Percentiles rank a stretch among this genome's conserved stretches.
Evolutionary conservation across 768 basidiomycete species (phyloP).

Genomic region (Peribolospora baueri): DNA sequence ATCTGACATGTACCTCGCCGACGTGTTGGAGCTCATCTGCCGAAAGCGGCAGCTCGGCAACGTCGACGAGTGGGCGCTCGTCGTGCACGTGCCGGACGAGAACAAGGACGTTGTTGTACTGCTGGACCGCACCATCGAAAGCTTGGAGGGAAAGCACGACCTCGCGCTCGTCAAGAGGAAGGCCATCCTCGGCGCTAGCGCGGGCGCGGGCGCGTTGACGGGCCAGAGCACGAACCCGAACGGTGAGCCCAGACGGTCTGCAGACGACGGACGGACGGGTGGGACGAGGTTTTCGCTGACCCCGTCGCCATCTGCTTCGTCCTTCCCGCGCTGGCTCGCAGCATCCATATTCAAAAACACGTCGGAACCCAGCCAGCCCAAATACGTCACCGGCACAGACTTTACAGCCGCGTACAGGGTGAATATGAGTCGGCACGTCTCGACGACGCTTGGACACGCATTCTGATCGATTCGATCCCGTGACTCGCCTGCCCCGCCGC

Average conservation of each 20-base stretch:
- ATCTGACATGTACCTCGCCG: conserved; percentile 89
- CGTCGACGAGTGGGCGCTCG: conserved; percentile 55
- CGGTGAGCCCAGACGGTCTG: conserved; percentile 25
- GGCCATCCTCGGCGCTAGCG: conserved; percentile 46
- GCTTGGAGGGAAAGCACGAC: conserved; percentile 64
- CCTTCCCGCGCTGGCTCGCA: background rate
- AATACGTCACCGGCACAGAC: conserved; percentile 42
- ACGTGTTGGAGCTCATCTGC: conserved; percentile 68
- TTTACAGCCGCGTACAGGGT: conserved; percentile 71
- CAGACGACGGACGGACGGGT: too few relatives aligned
- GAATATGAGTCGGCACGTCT: conserved; percentile 2
- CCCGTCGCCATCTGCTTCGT: background rate
- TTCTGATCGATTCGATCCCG: too few relatives aligned
- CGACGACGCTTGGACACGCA: background rate
- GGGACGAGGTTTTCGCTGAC: background rate
- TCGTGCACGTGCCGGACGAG: conserved; percentile 33
- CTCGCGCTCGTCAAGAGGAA: conserved; percentile 54
- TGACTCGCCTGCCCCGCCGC: background rate
- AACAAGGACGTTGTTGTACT: conserved; percentile 45
- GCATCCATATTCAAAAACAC: conserved; percentile 84
- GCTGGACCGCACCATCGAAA: conserved; percentile 86
- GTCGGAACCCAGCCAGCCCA: conserved; percentile 38
- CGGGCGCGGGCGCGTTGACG: conserved; percentile 39
- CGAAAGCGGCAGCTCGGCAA: conserved; percentile 39
- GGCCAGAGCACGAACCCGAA: conserved; percentile 72